These are phyloP conservation scores for Talinum fruticosum DNA, from an alignment of 148 eudicot species.

Conservation along the genomic window DNA sequence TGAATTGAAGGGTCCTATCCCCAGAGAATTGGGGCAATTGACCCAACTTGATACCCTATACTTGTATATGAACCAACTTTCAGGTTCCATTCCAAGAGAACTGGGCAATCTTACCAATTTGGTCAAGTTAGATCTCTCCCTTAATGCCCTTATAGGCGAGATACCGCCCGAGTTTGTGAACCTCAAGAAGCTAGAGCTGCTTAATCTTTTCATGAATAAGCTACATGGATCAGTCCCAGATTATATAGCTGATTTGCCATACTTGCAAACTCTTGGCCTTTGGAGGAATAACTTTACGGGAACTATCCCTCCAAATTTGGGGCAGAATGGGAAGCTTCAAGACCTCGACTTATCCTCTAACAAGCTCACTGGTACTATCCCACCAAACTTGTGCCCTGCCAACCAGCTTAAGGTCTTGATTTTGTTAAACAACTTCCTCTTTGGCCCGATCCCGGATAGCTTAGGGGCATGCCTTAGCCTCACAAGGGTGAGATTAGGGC, in stretches of 20 bases:
- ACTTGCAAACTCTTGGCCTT: constrained; percentile 50
- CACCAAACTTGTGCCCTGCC: constrained; percentile 68
- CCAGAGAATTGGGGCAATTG: constrained; percentile 67
- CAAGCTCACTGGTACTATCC: constrained; percentile 93
- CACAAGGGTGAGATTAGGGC: constrained; percentile 69
- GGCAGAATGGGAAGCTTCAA: constrained; percentile 56
- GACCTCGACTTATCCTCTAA: constrained; percentile 81
- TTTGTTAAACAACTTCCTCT: constrained; percentile 69
- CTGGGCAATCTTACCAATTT: constrained; percentile 67
- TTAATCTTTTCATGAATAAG: constrained; percentile 78
- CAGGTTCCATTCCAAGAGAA: constrained; percentile 70
- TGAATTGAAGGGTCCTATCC: constrained; percentile 64
- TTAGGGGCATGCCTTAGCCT: constrained; percentile 70
- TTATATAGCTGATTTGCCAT: constrained; percentile 60
- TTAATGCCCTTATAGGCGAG: constrained; percentile 69
- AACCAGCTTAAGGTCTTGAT: constrained; percentile 57
- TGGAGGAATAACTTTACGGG: constrained; percentile 98
- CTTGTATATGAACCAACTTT: constrained; percentile 54
- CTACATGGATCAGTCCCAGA: constrained; percentile 89
- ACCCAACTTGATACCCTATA: constrained; percentile 55
- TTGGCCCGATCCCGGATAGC: constrained; percentile 69
- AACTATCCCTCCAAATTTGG: constrained; percentile 62
- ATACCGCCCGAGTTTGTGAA: constrained; percentile 63
- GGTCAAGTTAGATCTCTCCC: constrained; percentile 69
- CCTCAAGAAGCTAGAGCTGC: constrained; percentile 45